Percentiles rank a stretch among this genome's conserved stretches.
Conservation (phyloP, 164 flowering plant genomes). For the Vitis amurensis region DNA sequence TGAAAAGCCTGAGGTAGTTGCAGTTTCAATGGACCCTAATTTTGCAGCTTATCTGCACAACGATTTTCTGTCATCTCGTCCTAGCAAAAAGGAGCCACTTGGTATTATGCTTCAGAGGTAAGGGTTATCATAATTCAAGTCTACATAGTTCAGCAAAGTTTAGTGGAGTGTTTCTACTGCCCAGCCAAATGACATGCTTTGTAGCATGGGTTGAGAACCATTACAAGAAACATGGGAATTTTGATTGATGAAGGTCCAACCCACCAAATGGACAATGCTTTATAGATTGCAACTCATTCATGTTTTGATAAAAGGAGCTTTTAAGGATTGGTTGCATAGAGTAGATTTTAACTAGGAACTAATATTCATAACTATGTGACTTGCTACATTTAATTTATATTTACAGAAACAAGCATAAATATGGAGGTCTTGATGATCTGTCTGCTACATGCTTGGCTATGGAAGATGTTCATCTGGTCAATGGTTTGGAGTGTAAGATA, state of each 20-base stretch:
- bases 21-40: constrained; percentile 65
- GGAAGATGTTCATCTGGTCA: constrained; percentile 45
- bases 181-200: neutral
- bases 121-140: neutral
- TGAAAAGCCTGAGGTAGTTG: constrained; percentile 63
- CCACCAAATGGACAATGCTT: too few relatives aligned
- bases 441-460: constrained; percentile 37
- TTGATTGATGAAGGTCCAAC: too few relatives aligned
- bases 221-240: neutral
- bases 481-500: constrained; percentile 73
- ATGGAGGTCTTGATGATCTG: constrained; percentile 39
- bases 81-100: constrained; percentile 36
- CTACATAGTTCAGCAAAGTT: neutral
- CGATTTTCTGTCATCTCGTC: constrained; percentile 42
- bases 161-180: too few relatives aligned
- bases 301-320: too few relatives aligned
- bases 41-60: constrained; percentile 56
- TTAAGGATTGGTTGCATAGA: too few relatives aligned
- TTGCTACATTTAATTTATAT: neutral
- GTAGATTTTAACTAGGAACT: too few relatives aligned
- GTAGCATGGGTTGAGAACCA: neutral
- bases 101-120: constrained; percentile 53
- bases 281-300: too few relatives aligned
- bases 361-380: neutral
- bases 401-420: constrained; percentile 56